Conservation (phyloP, 768 basidiomycete genomes). For the Thelephora ganbajun region DNA sequence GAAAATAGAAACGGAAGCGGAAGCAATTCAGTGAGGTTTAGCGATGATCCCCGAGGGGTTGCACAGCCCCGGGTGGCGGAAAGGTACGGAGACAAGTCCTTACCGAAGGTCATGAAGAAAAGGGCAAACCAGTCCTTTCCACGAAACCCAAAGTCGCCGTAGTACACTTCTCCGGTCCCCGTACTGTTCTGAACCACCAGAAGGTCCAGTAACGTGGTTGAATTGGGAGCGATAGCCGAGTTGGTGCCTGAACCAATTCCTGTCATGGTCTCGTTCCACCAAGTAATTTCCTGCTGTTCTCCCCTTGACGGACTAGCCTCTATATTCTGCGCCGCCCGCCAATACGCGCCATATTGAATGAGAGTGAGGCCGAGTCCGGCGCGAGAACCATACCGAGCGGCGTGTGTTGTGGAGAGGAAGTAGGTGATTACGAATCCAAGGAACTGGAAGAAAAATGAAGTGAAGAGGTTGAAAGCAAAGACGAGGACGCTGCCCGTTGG, state of each 20-base stretch:
- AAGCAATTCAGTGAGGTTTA: slow-evolving; percentile 2
- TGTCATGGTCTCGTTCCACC: slow-evolving; percentile 3
- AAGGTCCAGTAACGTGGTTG: neutral
- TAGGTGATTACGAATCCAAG: slow-evolving; percentile 88
- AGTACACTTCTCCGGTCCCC: slow-evolving; percentile 7
- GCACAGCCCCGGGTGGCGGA: too few relatives aligned
- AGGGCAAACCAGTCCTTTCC: slow-evolving; percentile 86
- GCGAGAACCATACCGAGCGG: slow-evolving; percentile 85
- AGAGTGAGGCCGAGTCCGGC: slow-evolving; percentile 92
- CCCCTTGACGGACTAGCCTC: slow-evolving; percentile 1
- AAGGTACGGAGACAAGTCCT: slow-evolving; percentile 7
- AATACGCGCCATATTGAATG: slow-evolving; percentile 74
- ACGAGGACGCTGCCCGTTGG: slow-evolving; percentile 65
- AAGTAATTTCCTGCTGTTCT: slow-evolving; percentile 5
- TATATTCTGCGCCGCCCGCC: slow-evolving; percentile 6
- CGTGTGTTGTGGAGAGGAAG: slow-evolving; percentile 83
- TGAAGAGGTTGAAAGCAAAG: slow-evolving; percentile 69
- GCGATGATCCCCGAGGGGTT: too few relatives aligned
- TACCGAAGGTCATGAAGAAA: slow-evolving; percentile 80
- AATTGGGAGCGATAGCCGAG: too few relatives aligned
- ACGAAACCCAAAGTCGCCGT: slow-evolving; percentile 21
- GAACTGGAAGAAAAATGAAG: slow-evolving; percentile 95
- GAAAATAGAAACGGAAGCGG: too few relatives aligned
- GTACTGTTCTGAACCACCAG: slow-evolving; percentile 14
- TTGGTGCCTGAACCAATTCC: too few relatives aligned